Percentiles rank a stretch among this genome's conserved stretches.
phyloP scores from a whole-genome alignment of 208 protist genomes.

The Wallacemonas sp. region DNA sequence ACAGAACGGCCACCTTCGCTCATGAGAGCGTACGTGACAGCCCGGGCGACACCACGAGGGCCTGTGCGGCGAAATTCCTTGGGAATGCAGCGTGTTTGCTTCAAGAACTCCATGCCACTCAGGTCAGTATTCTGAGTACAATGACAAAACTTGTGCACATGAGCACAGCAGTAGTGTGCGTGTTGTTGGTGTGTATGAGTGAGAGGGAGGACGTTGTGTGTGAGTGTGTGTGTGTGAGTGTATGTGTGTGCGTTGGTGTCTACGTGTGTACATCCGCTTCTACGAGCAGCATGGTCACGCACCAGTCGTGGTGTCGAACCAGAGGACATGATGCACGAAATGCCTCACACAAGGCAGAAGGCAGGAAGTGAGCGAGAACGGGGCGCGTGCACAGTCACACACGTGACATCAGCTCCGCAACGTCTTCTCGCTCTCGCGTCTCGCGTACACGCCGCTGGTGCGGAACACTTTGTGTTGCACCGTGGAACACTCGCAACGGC shows the following conservation, averaged over 20 bases:
- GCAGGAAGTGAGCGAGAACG: neutral
- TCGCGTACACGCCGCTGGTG: no score
- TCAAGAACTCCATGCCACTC: constrained; percentile 6
- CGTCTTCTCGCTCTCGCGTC: no score
- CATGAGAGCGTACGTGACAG: neutral
- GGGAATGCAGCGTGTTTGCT: neutral
- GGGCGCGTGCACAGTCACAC: neutral
- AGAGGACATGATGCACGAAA: neutral
- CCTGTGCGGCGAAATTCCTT: neutral
- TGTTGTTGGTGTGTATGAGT: neutral
- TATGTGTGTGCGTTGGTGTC: neutral
- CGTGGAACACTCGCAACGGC: no score
- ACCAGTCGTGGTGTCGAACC: neutral
- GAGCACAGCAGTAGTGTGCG: neutral
- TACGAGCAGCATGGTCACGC: neutral
- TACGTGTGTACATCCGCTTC: neutral
- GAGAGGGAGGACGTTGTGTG: neutral
- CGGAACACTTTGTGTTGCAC: no score
- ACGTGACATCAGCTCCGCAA: no score
- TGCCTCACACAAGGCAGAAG: neutral
- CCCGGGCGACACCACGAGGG: neutral
- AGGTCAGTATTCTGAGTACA: no score
- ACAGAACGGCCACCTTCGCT: neutral
- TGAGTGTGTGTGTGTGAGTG: neutral
- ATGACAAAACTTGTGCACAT: neutral